Evolutionary conservation across 306 rosid species (phyloP), one percentile per base, ranked within the genome.

Genomic region (Lathyrus aphaca): DNA sequence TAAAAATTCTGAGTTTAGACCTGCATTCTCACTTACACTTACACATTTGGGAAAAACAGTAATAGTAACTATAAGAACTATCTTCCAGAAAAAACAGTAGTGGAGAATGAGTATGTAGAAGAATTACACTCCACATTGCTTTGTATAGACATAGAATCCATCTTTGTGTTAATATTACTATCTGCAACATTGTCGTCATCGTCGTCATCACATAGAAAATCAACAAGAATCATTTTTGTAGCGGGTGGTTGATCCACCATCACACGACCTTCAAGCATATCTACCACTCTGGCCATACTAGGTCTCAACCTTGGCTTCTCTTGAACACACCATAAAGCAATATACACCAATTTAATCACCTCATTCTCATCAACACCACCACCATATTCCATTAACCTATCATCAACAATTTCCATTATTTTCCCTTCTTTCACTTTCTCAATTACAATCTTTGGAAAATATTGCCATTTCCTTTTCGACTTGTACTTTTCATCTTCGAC

Each of bases 251-350:
- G 81, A 11, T 87, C 91, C 66, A 85, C 84, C 14, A 49, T 42
- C 25, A 69, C 75, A 2, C 87, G 80, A 1, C 90, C 87, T 75
- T 91, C 96, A 6, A 89, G 88, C 94, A 91, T 86, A 19, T 91
- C 96, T 68, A 85, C 84, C 75, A 91, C 97, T 14, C 40, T 40
- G 5, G 69, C 61, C 87, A 89, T 87, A 19, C 66, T 80, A 35
- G 97, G 97, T 69, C 97, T 73, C 39, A 82, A 17, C 39, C 87
- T 74, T 39, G 94, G 86, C 79, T 49, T 81, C 80, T 91, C 96
- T 65, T 89, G 97, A 6, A 85, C 87, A 16, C 97, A 91, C 96
- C 97, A 91, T 18, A 91, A 46, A 11, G 90, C 97, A 54, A 87
- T 79, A 57, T 74, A 57, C 37, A 84, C 88, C 74, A 91, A 18